Conservation (phyloP, 805 yeast genomes). For the Metschnikowia picachoensis region DNA sequence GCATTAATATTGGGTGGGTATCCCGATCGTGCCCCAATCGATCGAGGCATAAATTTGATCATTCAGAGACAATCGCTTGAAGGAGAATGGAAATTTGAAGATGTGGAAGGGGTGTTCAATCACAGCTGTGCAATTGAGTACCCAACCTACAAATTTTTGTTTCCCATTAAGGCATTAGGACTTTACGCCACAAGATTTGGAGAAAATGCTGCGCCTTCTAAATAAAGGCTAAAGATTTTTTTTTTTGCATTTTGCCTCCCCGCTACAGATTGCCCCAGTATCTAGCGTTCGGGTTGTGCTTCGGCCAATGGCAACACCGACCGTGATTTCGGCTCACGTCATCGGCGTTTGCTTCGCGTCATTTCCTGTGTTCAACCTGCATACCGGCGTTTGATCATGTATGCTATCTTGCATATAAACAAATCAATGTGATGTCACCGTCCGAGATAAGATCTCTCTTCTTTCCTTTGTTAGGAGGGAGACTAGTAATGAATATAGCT, state of each 20-base stretch:
- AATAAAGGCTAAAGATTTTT: neutral
- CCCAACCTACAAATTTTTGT: constrained; percentile 85
- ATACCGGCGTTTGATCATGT: constrained; percentile 5
- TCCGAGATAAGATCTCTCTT: no score
- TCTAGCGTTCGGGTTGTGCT: neutral
- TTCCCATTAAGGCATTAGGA: constrained; percentile 92
- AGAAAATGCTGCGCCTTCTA: constrained; percentile 4
- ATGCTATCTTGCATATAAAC: no score
- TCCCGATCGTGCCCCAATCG: constrained; percentile 63
- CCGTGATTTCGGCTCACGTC: neutral
- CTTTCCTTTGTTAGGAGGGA: no score
- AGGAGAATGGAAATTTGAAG: constrained; percentile 86
- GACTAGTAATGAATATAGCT: no score
- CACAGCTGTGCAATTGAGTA: constrained; percentile 90
- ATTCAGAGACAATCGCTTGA: constrained; percentile 61
- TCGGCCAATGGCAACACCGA: neutral
- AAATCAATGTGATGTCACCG: no score
- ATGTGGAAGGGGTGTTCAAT: constrained; percentile 93
- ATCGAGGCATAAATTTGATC: constrained; percentile 58
- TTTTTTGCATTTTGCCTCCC: no score
- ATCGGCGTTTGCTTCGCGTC: neutral
- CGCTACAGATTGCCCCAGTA: neutral
- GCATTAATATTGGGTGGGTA: constrained; percentile 78
- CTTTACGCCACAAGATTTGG: constrained; percentile 44
- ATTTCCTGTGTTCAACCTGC: neutral